phyloP scores from a whole-genome alignment of 495 filamentous ascomycete genomes.

The Evansstolkia leycettana region DNA sequence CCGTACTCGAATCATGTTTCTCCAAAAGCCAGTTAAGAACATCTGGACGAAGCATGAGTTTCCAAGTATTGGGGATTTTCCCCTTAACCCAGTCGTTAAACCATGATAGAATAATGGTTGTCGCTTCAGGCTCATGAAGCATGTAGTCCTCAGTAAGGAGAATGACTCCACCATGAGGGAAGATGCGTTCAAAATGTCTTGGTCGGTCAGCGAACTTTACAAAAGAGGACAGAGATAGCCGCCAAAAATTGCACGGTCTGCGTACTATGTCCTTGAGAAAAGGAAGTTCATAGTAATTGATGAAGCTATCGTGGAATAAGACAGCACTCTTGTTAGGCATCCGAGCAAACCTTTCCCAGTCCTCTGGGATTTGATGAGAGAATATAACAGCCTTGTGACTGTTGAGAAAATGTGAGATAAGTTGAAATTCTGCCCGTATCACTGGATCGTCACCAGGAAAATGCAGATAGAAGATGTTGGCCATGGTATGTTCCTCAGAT shows the following conservation, averaged over 20 bases:
- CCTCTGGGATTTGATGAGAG: conserved; percentile 15
- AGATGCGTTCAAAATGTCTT: conserved; percentile 34
- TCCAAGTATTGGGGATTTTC: conserved; percentile 19
- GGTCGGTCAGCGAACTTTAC: conserved; percentile 12
- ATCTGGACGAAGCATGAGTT: conserved; percentile 28
- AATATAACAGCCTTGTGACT: conserved; percentile 16
- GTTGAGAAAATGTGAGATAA: conserved; percentile 19
- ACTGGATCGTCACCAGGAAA: conserved; percentile 15
- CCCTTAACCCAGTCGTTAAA: conserved; percentile 22
- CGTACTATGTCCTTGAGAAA: conserved; percentile 11
- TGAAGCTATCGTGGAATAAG: conserved; percentile 30
- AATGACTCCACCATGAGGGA: conserved; percentile 44
- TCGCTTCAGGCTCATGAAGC: conserved; percentile 34
- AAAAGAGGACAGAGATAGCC: conserved; percentile 15
- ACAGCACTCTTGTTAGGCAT: not conserved
- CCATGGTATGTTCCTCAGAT: conserved; percentile 2
- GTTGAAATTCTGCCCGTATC: conserved; percentile 11
- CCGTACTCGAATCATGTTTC: conserved; percentile 4
- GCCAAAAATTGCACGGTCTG: conserved; percentile 24
- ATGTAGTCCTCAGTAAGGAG: conserved; percentile 54
- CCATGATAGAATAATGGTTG: conserved; percentile 45
- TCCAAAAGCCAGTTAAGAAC: conserved; percentile 26
- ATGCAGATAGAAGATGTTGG: conserved; percentile 27
- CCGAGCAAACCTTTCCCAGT: conserved; percentile 28
- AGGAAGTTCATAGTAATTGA: conserved; percentile 16